Evolutionary conservation across 805 yeast species (phyloP).

Genomic region (Cyberlindnera xishuangbannaensis): DNA sequence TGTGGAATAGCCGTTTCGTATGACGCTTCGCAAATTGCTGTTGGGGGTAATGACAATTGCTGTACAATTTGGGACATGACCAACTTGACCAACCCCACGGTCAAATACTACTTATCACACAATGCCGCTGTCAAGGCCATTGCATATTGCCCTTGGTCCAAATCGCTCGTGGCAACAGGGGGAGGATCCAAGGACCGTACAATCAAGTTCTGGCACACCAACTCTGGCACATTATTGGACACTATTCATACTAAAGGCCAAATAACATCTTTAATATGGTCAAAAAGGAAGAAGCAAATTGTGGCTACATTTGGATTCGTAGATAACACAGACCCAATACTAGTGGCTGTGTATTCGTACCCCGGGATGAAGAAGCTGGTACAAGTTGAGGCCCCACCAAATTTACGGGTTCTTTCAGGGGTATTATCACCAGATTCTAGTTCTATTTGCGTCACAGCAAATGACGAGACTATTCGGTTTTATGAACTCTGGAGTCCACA

Average conservation of each 20-base stretch:
- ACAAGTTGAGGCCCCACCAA: slow-evolving; percentile 44
- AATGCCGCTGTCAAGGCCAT: slow-evolving; percentile 87
- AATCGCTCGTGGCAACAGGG: slow-evolving; percentile 77
- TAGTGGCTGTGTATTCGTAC: slow-evolving; percentile 59
- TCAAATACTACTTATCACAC: slow-evolving; percentile 53
- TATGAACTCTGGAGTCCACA: slow-evolving; percentile 62
- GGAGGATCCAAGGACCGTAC: slow-evolving; percentile 81
- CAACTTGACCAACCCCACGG: slow-evolving; percentile 33
- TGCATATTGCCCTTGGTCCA: slow-evolving; percentile 89
- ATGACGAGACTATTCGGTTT: slow-evolving; percentile 72
- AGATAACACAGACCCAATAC: slow-evolving; percentile 40
- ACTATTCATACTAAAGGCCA: slow-evolving; percentile 61
- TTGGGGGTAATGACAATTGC: slow-evolving; percentile 81
- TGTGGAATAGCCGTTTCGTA: slow-evolving; percentile 61
- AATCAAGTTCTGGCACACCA: slow-evolving; percentile 84
- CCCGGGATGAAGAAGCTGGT: slow-evolving; percentile 51
- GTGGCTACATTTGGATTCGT: slow-evolving; percentile 83
- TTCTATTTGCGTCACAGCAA: slow-evolving; percentile 66
- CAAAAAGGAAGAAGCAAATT: slow-evolving; percentile 53
- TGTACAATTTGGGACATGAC: slow-evolving; percentile 73
- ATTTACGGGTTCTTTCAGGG: slow-evolving; percentile 60
- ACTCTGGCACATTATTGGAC: slow-evolving; percentile 64
- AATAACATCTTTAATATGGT: slow-evolving; percentile 78
- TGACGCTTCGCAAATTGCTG: slow-evolving; percentile 53
- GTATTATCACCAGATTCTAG: slow-evolving; percentile 58